Conservation (phyloP, 148 eudicot species). For the Camellia granthamiana region DNA sequence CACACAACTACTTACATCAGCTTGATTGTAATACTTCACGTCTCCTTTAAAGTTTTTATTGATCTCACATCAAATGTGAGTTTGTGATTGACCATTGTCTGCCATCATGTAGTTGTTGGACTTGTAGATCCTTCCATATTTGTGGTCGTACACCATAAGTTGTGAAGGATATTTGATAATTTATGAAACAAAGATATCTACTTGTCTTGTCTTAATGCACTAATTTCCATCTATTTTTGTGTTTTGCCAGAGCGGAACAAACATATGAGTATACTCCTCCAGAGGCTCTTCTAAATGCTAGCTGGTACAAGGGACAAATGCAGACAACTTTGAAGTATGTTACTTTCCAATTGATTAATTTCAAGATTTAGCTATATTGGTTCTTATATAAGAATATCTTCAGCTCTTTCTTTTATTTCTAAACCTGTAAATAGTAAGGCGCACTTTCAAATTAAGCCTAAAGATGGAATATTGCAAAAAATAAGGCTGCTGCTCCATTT, state of each 20-base stretch:
- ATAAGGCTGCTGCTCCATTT: slow-evolving; percentile 3
- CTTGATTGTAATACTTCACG: neutral
- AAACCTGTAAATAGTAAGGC: neutral
- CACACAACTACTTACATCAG: no score
- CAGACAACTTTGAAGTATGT: slow-evolving; percentile 67
- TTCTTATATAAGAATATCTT: slow-evolving; percentile 3
- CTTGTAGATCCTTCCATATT: neutral
- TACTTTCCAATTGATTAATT: slow-evolving; percentile 7
- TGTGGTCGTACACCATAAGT: neutral
- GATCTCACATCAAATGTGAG: neutral
- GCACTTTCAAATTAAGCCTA: neutral
- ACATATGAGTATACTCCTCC: slow-evolving; percentile 97
- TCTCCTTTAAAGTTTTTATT: neutral
- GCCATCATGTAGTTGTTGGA: neutral
- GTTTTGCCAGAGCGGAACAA: slow-evolving; percentile 70
- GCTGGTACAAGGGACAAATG: slow-evolving; percentile 76
- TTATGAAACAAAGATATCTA: neutral
- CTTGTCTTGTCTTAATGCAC: neutral
- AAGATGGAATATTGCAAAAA: neutral
- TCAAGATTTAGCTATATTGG: slow-evolving; percentile 1
- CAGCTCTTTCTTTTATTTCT: neutral
- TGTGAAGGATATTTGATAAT: neutral
- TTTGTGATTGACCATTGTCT: neutral
- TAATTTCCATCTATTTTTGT: slow-evolving; percentile 1
- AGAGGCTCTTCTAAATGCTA: slow-evolving; percentile 82